These are phyloP conservation scores for Excoecaria agallocha DNA, from an alignment of 345 rosid species.

Conservation along the genomic window DNA sequence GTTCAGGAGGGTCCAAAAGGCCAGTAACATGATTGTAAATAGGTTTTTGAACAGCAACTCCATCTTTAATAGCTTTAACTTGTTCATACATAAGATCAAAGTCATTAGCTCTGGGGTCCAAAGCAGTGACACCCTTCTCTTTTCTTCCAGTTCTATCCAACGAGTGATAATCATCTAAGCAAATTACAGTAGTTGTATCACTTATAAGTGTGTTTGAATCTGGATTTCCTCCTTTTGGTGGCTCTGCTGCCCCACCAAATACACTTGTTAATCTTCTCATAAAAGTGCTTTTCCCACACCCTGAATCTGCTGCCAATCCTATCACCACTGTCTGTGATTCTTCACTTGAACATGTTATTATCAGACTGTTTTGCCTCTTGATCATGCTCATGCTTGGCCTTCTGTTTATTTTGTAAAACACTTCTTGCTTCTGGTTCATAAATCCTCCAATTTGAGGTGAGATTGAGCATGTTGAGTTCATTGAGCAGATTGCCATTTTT, in stretches of 20 bases:
- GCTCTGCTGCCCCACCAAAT: constrained; percentile 92
- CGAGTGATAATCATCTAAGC: constrained; percentile 91
- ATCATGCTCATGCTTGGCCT: constrained; percentile 26
- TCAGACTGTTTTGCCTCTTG: constrained; percentile 21
- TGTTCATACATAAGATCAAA: constrained; percentile 97
- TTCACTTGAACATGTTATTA: constrained; percentile 54
- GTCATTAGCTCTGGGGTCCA: constrained; percentile 86
- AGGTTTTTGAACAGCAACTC: constrained; percentile 77
- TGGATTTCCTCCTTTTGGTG: constrained; percentile 94
- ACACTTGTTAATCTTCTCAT: constrained; percentile 88
- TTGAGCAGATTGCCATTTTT: constrained; percentile 70
- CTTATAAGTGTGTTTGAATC: constrained; percentile 94
- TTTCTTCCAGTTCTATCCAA: constrained; percentile 86
- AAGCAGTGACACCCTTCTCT: constrained; percentile 87
- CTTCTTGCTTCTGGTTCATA: constrained; percentile 39
- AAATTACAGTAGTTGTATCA: constrained; percentile 86
- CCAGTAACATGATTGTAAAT: constrained; percentile 94
- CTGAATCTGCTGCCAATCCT: constrained; percentile 93
- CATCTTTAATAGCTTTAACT: constrained; percentile 81
- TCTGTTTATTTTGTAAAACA: constrained; percentile 41
- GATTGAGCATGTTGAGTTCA: constrained; percentile 62
- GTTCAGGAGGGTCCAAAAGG: constrained; percentile 87
- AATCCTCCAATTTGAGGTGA: constrained; percentile 51
- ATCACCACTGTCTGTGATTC: constrained; percentile 68
- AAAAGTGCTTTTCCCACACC: constrained; percentile 92